A percentile compares a stretch with the other conserved stretches of the same genome.
phyloP scores from a whole-genome alignment of 768 basidiomycete species.

The Termitomyces sp. region DNA sequence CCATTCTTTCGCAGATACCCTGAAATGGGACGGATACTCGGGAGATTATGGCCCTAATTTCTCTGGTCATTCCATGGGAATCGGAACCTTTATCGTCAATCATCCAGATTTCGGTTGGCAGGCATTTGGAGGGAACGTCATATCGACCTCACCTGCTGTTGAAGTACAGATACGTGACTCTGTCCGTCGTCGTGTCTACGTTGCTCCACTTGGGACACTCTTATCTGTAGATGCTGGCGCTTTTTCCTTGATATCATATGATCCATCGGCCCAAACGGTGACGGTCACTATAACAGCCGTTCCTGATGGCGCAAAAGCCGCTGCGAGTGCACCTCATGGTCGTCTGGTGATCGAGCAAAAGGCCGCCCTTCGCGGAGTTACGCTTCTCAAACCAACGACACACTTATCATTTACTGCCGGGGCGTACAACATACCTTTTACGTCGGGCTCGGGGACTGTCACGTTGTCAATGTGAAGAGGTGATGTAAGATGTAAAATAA shows the following conservation, averaged over 20 bases:
- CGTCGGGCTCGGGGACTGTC: conserved; percentile 31
- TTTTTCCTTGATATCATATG: conserved; percentile 37
- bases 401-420: conserved; percentile 36
- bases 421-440: conserved; percentile 41
- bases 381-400: conserved; percentile 33
- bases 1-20: conserved; percentile 53
- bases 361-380: conserved; percentile 31
- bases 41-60: conserved; percentile 60
- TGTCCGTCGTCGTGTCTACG: conserved; percentile 44
- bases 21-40: conserved; percentile 54
- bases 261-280: conserved; percentile 33
- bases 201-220: conserved; percentile 43
- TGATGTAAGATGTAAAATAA: not conserved
- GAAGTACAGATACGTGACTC: conserved; percentile 42
- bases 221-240: conserved; percentile 48
- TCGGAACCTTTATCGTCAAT: conserved; percentile 41
- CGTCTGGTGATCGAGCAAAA: conserved; percentile 42
- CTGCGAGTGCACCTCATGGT: conserved; percentile 41
- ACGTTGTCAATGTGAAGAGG: conserved; percentile 20
- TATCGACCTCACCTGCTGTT: conserved; percentile 35
- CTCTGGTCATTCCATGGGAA: conserved; percentile 48
- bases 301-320: conserved; percentile 31
- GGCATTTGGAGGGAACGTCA: conserved; percentile 48
- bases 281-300: conserved; percentile 34
- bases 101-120: conserved; percentile 60